A percentile compares a stretch with the other conserved stretches of the same genome.
Evolutionary conservation across 129 eudicot species (phyloP).

Genomic region (Flaveria brownii): DNA sequence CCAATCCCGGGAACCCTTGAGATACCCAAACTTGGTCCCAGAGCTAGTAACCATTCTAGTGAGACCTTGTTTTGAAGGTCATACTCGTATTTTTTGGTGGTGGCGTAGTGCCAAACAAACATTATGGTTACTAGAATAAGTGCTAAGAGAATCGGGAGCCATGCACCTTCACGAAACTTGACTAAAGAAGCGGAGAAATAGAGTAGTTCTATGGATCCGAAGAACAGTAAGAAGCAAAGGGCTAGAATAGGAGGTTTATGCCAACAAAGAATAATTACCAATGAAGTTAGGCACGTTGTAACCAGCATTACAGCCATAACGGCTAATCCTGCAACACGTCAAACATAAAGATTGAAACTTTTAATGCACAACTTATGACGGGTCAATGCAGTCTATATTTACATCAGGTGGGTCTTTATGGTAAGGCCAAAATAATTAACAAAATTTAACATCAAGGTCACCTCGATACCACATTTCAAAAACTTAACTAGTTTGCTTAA

Average conservation of each 20-base stretch:
- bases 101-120: slow-evolving; percentile 89
- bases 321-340: slow-evolving; percentile 57
- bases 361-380: neutral
- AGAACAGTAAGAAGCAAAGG: slow-evolving; percentile 61
- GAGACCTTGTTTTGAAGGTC: slow-evolving; percentile 83
- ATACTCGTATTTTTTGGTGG: slow-evolving; percentile 67
- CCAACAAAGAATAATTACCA: slow-evolving; percentile 73
- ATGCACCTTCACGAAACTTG: slow-evolving; percentile 69
- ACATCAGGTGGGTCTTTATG: neutral
- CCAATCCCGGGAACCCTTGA: slow-evolving; percentile 85
- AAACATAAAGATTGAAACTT: slow-evolving; percentile 17
- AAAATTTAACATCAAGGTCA: neutral
- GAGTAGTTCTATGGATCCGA: slow-evolving; percentile 65
- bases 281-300: slow-evolving; percentile 78
- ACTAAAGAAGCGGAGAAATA: slow-evolving; percentile 64
- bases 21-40: slow-evolving; percentile 68
- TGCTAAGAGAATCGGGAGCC: slow-evolving; percentile 61
- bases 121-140: slow-evolving; percentile 55
- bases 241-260: slow-evolving; percentile 58
- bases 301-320: slow-evolving; percentile 70
- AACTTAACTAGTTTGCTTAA: neutral
- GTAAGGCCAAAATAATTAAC: neutral
- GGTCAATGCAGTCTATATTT: neutral
- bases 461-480: neutral
- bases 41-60: slow-evolving; percentile 70